Conservation (phyloP, 2,329 filamentous ascomycete genomes). For the Eutypa lata region DNA sequence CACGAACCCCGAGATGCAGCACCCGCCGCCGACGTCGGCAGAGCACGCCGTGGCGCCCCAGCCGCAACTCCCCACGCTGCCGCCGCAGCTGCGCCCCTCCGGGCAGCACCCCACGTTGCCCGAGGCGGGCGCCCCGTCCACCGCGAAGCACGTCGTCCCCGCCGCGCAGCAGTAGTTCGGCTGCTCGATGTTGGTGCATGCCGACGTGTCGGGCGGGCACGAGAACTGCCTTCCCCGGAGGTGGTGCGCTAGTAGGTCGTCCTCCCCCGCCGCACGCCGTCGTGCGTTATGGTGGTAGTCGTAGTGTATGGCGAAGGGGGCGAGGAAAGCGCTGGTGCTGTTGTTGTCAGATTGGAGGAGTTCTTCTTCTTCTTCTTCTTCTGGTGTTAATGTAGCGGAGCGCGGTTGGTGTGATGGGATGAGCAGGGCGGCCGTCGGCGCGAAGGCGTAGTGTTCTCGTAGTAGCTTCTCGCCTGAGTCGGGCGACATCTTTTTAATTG, state of each 20-base stretch:
- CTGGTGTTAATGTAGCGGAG: slow-evolving; percentile 15
- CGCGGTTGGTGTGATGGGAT: slow-evolving; percentile 27
- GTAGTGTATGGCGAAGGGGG: slow-evolving; percentile 51
- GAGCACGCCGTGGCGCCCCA: slow-evolving; percentile 63
- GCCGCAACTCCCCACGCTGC: slow-evolving; percentile 59
- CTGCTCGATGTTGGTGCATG: slow-evolving; percentile 61
- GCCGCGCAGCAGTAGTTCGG: slow-evolving; percentile 70
- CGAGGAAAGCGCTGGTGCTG: slow-evolving; percentile 32
- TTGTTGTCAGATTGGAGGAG: slow-evolving; percentile 26
- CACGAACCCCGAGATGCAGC: slow-evolving; percentile 69
- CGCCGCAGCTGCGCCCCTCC: slow-evolving; percentile 59
- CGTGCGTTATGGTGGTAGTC: too few species aligned
- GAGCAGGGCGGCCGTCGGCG: slow-evolving; percentile 21
- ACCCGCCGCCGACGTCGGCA: slow-evolving; percentile 65
- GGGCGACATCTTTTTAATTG: slow-evolving; percentile 68
- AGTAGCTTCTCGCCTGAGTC: slow-evolving; percentile 74
- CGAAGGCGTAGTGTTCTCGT: slow-evolving; percentile 60
- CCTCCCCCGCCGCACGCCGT: too few species aligned
- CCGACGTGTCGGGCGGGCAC: slow-evolving; percentile 64
- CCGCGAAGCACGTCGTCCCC: slow-evolving; percentile 63
- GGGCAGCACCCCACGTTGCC: slow-evolving; percentile 76
- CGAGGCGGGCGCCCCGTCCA: slow-evolving; percentile 55
- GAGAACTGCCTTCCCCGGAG: slow-evolving; percentile 57
- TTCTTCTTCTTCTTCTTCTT: slow-evolving; percentile 15
- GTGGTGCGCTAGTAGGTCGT: slow-evolving; percentile 36